Evolutionary conservation across 768 basidiomycete species (phyloP), one percentile per base, ranked within the genome.

Genomic region (Mycena vitilis): DNA sequence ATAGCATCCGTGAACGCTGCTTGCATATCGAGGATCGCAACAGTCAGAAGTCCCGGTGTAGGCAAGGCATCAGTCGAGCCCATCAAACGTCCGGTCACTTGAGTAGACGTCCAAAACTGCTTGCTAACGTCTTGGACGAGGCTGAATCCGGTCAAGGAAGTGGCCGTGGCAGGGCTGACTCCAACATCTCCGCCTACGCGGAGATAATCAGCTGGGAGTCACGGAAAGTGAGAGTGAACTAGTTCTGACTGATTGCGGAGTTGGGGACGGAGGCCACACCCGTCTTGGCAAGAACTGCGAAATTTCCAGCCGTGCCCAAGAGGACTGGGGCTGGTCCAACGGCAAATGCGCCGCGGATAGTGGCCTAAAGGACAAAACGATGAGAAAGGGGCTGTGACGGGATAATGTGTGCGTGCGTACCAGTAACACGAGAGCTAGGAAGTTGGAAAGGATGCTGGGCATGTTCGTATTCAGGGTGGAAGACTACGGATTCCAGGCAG

Each of bases 71-170:
- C 65, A 8, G 65, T 60, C 0, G 65, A 20, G 22, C 51, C 58
- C 65, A 60, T 54, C 6, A 66, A 2, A 5, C 37, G 42, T 0
- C 65, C 65, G 44, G 54, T 20, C 2, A 66, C 65, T 12, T 66
- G 65, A 2, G 65, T 30, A 4, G 65, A 66, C 4, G 65, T 66
- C 65, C 52, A 66, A 22, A 66, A 66, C n/a, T 60, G 65, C 53
- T 40, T 18, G 45, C 65, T 66, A 13, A 20, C 34, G 37, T 66
- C 65, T 45, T 60, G 52, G 15, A 55, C 59, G 44, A 66, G 65
- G 13, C 44, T 54, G 59, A 66, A 66, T 23, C 65, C 65, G 13
- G 42, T 60, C 44, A 66, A 2, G 22, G 65, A 47, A 49, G 44
- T 60, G 34, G 15, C 18, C 3, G 42, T 59, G 16, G 45, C 58